These are phyloP conservation scores for Pseudogymnoascus pannorum DNA, from an alignment of 2,329 filamentous ascomycete genomes.

Conservation along the genomic window DNA sequence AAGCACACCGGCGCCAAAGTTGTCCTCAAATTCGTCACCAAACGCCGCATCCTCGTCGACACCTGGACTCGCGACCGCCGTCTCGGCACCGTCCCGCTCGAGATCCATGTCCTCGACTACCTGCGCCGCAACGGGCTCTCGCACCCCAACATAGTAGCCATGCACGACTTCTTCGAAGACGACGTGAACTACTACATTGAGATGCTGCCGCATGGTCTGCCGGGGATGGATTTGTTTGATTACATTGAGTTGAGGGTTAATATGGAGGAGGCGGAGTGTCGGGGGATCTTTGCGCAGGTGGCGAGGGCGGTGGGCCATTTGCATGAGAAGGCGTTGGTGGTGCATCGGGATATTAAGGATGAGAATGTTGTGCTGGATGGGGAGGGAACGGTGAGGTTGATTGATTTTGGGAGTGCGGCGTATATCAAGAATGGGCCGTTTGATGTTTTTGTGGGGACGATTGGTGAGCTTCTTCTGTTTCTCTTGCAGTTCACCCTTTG, in stretches of 20 bases:
- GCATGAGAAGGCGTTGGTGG: slow-evolving; percentile 82
- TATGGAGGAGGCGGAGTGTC: slow-evolving; percentile 91
- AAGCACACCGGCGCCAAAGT: slow-evolving; percentile 69
- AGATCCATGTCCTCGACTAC: slow-evolving; percentile 95
- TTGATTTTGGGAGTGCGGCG: slow-evolving; percentile 95
- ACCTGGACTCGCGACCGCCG: slow-evolving; percentile 95
- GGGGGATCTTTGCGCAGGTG: slow-evolving; percentile 92
- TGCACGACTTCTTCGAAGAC: slow-evolving; percentile 70
- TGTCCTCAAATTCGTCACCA: slow-evolving; percentile 96
- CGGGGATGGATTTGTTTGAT: slow-evolving; percentile 97
- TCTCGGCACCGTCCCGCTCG: slow-evolving; percentile 87
- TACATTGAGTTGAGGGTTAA: slow-evolving; percentile 95
- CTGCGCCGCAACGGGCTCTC: slow-evolving; percentile 64
- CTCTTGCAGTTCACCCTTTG: background rate
- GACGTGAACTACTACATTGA: slow-evolving; percentile 97
- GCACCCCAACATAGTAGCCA: slow-evolving; percentile 65
- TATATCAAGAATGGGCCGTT: slow-evolving; percentile 98
- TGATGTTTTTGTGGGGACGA: slow-evolving; percentile 97
- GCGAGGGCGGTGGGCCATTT: slow-evolving; percentile 84
- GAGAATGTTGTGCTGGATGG: slow-evolving; percentile 96
- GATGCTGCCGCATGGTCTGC: slow-evolving; percentile 89
- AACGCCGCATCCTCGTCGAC: slow-evolving; percentile 91
- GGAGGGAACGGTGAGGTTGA: slow-evolving; percentile 91
- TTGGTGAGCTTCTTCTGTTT: slow-evolving; percentile 63
- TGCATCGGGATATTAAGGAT: slow-evolving; percentile 97